Evolutionary conservation across 1,284 basidiomycete species (phyloP).

Genomic region (Vanrija sp.): DNA sequence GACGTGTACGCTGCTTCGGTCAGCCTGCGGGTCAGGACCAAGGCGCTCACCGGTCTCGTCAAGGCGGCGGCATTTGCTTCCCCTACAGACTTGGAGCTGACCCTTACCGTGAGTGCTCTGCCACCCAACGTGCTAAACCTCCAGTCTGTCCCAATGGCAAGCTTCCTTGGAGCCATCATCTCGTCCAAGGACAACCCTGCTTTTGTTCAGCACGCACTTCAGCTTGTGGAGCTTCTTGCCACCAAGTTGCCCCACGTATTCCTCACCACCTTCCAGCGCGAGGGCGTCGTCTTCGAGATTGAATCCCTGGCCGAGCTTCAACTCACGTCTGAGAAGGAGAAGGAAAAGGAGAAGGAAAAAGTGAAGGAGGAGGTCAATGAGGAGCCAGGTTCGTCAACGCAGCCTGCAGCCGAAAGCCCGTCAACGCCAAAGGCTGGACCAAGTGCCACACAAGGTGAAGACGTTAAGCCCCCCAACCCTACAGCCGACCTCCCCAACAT

Average conservation of each 20-base stretch:
- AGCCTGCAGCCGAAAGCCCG: neutral
- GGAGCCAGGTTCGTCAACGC: slow-evolving; percentile 3
- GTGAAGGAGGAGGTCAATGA: slow-evolving; percentile 14
- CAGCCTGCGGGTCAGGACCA: slow-evolving; percentile 73
- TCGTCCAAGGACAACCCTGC: slow-evolving; percentile 84
- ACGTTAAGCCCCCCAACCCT: slow-evolving; percentile 19
- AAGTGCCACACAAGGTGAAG: slow-evolving; percentile 14
- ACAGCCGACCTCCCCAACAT: slow-evolving; percentile 26
- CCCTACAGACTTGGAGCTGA: slow-evolving; percentile 65
- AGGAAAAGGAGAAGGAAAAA: slow-evolving; percentile 17
- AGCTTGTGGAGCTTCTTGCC: slow-evolving; percentile 83
- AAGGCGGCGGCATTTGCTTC: slow-evolving; percentile 87
- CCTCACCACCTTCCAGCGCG: slow-evolving; percentile 78
- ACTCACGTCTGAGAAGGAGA: slow-evolving; percentile 46
- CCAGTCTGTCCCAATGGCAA: slow-evolving; percentile 82
- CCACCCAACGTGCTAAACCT: neutral
- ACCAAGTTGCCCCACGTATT: slow-evolving; percentile 77
- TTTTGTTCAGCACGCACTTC: slow-evolving; percentile 78
- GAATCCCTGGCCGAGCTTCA: slow-evolving; percentile 65
- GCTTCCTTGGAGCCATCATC: slow-evolving; percentile 85
- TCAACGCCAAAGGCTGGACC: slow-evolving; percentile 1
- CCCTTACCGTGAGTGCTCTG: slow-evolving; percentile 61
- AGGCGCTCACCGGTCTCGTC: slow-evolving; percentile 76
- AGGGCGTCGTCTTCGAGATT: slow-evolving; percentile 91
- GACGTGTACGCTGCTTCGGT: slow-evolving; percentile 95